These are phyloP conservation scores for Saturnispora besseyi DNA, from an alignment of 805 yeast genomes.

Conservation along the genomic window DNA sequence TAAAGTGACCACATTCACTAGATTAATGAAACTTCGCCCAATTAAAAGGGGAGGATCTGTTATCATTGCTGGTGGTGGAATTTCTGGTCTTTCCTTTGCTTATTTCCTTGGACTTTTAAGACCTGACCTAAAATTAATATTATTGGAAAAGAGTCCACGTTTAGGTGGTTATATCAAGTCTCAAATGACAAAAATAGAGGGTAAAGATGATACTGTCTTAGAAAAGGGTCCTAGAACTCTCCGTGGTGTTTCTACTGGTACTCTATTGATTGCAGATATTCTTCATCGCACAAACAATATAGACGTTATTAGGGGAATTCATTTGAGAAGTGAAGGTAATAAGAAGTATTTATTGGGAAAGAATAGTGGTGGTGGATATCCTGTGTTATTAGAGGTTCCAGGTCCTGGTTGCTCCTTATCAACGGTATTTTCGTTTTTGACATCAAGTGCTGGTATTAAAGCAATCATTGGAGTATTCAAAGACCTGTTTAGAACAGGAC, in stretches of 20 bases:
- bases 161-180: conserved; percentile 80
- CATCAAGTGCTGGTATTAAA: conserved; percentile 17
- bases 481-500: conserved; percentile 4
- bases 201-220: conserved; percentile 29
- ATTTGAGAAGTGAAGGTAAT: conserved; percentile 52
- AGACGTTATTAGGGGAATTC: conserved; percentile 51
- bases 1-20: conserved; percentile 3
- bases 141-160: conserved; percentile 47
- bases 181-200: conserved; percentile 28
- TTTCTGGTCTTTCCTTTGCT: conserved; percentile 72
- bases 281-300: conserved; percentile 39
- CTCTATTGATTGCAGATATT: conserved; percentile 56
- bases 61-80: conserved; percentile 80
- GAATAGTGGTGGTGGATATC: conserved; percentile 13
- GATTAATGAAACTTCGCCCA: neutral
- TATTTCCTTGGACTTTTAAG: conserved; percentile 61
- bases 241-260: conserved; percentile 75
- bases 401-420: conserved; percentile 36
- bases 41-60: conserved; percentile 32
- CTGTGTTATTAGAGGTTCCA: conserved; percentile 36
- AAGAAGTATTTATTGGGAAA: conserved; percentile 51
- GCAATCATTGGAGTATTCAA: conserved; percentile 1
- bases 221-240: conserved; percentile 93
- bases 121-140: conserved; percentile 61
- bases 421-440: conserved; percentile 26